Conservation (phyloP, 2,329 filamentous ascomycete species). For the Claviceps sp. region DNA sequence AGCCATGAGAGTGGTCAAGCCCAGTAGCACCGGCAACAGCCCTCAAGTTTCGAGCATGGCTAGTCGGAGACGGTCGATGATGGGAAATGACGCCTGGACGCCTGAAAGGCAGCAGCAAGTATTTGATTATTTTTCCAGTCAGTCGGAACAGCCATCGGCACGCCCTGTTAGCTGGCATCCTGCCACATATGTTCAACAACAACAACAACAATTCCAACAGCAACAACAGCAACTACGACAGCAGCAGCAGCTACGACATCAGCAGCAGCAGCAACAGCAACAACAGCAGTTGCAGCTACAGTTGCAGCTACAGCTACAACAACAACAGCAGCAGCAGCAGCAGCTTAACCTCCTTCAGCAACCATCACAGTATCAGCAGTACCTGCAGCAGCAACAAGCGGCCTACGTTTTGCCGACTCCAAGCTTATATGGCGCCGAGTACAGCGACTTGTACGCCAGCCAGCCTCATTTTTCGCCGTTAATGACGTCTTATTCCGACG, state of each 20-base stretch:
- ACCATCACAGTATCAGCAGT: conserved; percentile 23
- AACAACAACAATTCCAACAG: conserved; percentile 6
- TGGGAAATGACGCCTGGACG: conserved; percentile 32
- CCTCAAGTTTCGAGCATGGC: conserved; percentile 40
- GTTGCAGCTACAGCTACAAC: background rate
- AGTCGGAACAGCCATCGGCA: conserved; percentile 8
- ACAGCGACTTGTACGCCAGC: conserved; percentile 27
- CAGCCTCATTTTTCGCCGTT: conserved; percentile 37
- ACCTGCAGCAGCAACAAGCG: conserved; percentile 20
- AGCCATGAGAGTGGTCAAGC: conserved; percentile 49
- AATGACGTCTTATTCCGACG: conserved; percentile 41
- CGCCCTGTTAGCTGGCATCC: conserved; percentile 58
- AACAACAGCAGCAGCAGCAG: background rate
- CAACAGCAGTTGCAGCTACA: background rate
- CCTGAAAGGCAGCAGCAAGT: conserved; percentile 33
- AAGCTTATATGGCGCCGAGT: conserved; percentile 21
- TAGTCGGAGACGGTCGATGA: conserved; percentile 41
- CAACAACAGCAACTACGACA: background rate
- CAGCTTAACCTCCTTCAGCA: background rate
- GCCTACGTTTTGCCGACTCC: conserved; percentile 27
- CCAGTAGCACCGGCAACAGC: conserved; percentile 55
- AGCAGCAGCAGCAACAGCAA: conserved; percentile 12
- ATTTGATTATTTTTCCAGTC: conserved; percentile 20
- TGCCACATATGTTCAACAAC: conserved; percentile 34
- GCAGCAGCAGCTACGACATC: too few species aligned